phyloP scores from a whole-genome alignment of 352 stramenopile species.

The Phytophthora rubi region DNA sequence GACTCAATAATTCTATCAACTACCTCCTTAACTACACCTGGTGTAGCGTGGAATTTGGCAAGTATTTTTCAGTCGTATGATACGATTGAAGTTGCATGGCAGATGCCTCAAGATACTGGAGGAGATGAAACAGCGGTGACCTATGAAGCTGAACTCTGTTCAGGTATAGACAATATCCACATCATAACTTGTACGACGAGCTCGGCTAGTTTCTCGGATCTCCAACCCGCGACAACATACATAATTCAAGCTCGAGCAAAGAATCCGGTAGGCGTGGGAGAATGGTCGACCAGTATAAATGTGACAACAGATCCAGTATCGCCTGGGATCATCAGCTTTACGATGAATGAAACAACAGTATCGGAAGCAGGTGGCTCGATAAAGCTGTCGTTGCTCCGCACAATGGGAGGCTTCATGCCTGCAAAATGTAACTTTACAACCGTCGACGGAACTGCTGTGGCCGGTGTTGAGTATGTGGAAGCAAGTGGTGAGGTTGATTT shows the following conservation, averaged over 20 bases:
- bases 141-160: slow-evolving; percentile 39
- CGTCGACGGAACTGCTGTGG: slow-evolving; percentile 41
- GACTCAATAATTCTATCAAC: slow-evolving; percentile 37
- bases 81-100: slow-evolving; percentile 40
- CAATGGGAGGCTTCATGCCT: slow-evolving; percentile 43
- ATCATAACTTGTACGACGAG: neutral
- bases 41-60: slow-evolving; percentile 18
- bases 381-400: slow-evolving; percentile 32
- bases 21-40: slow-evolving; percentile 28
- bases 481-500: slow-evolving; percentile 39
- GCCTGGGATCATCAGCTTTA: slow-evolving; percentile 54
- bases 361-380: slow-evolving; percentile 31
- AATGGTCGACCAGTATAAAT: slow-evolving; percentile 40
- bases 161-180: neutral
- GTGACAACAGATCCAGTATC: slow-evolving; percentile 55
- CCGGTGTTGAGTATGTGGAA: slow-evolving; percentile 36
- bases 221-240: slow-evolving; percentile 42
- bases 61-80: slow-evolving; percentile 32
- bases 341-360: slow-evolving; percentile 9
- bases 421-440: slow-evolving; percentile 47
- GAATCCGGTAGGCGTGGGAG: slow-evolving; percentile 28
- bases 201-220: slow-evolving; percentile 11
- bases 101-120: slow-evolving; percentile 44
- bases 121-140: slow-evolving; percentile 29
- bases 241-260: slow-evolving; percentile 37